These are phyloP conservation scores for Sarocladium strictum DNA, from an alignment of 2,329 filamentous ascomycete genomes.

Conservation along the genomic window DNA sequence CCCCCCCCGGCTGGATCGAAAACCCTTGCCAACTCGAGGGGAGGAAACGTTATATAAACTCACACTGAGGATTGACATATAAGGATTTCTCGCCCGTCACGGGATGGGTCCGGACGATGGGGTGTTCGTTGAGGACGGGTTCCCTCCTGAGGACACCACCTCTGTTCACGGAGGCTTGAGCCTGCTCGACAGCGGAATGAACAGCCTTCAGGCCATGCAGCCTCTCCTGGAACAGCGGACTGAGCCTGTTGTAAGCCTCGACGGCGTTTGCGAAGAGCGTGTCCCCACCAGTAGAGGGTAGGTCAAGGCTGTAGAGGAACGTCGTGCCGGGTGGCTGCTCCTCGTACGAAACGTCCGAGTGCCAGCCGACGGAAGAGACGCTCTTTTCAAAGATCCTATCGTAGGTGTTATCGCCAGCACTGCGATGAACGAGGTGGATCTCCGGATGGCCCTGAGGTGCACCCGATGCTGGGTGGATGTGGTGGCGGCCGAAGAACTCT, in stretches of 20 bases:
- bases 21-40: no score
- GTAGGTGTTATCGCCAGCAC: conserved; percentile 41
- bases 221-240: conserved; percentile 70
- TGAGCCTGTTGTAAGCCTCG: conserved; percentile 76
- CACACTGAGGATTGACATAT: conserved; percentile 78
- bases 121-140: conserved; percentile 68
- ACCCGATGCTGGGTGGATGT: conserved; percentile 76
- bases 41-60: no score
- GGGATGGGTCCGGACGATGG: conserved; percentile 75
- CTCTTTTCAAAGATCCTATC: conserved; percentile 58
- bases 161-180: conserved; percentile 57
- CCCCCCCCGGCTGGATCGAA: no score
- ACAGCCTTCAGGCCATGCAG: conserved; percentile 75
- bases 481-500: conserved; percentile 72
- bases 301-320: conserved; percentile 83
- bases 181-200: conserved; percentile 80
- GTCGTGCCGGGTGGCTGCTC: conserved; percentile 84
- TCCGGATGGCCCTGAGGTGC: conserved; percentile 68
- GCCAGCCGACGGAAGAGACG: conserved; percentile 81
- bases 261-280: conserved; percentile 76
- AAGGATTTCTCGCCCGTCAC: conserved; percentile 78
- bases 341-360: conserved; percentile 85
- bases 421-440: conserved; percentile 73
- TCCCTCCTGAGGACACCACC: conserved; percentile 67
- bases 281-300: conserved; percentile 73